phyloP scores from a whole-genome alignment of 768 basidiomycete genomes.

The Pilatotrama ljubarskyi region DNA sequence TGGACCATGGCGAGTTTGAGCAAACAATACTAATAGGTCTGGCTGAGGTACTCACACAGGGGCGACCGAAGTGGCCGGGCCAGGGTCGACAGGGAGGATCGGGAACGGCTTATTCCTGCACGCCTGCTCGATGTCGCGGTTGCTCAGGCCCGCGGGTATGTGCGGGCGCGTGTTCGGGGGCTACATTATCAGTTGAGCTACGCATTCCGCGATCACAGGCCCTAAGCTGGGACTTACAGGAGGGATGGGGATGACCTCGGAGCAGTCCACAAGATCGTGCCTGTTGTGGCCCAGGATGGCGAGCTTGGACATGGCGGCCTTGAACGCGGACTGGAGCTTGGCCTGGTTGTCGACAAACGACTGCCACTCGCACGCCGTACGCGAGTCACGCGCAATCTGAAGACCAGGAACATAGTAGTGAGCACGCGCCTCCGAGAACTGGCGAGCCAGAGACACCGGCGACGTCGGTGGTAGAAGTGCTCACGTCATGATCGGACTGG shows the following conservation, averaged over 20 bases:
- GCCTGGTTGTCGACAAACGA: constrained; percentile 28
- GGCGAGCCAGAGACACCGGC: background rate
- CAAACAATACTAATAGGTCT: constrained; percentile 14
- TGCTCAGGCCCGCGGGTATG: constrained; percentile 11
- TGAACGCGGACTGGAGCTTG: constrained; percentile 22
- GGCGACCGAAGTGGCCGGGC: constrained; percentile 6
- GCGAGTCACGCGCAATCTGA: constrained; percentile 30
- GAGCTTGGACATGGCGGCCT: constrained; percentile 29
- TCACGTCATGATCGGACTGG: constrained; percentile 27
- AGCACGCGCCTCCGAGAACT: background rate
- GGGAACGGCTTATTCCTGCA: constrained; percentile 7
- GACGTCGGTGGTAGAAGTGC: background rate
- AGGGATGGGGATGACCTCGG: constrained; percentile 25
- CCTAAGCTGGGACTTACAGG: background rate
- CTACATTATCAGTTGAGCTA: background rate
- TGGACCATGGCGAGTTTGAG: background rate
- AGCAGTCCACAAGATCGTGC: constrained; percentile 25
- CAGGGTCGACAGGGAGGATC: constrained; percentile 7
- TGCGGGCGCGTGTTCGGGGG: constrained; percentile 3
- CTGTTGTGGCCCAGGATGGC: constrained; percentile 25
- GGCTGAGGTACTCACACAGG: constrained; percentile 8
- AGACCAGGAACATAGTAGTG: background rate
- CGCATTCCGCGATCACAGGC: background rate
- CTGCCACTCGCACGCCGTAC: constrained; percentile 34
- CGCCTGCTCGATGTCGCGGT: constrained; percentile 8